phyloP scores from a whole-genome alignment of 2,329 filamentous ascomycete species.

The Parafenestella ontariensis region DNA sequence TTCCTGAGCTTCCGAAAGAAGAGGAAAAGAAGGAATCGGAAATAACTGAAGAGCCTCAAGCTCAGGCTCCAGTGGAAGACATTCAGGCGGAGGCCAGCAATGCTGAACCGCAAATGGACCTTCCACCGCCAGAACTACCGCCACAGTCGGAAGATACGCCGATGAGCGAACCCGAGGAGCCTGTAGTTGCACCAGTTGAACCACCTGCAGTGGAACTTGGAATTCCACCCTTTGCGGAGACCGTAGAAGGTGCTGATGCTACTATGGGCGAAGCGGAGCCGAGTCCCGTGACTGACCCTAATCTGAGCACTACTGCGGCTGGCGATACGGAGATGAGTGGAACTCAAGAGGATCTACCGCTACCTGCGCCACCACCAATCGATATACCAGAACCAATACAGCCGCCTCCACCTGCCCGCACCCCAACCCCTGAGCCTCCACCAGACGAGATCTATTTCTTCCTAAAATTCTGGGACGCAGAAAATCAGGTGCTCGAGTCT shows the following conservation, averaged over 20 bases:
- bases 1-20: slow-evolving; percentile 39
- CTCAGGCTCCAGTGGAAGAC: background rate
- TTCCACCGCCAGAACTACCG: slow-evolving; percentile 10
- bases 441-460: slow-evolving; percentile 51
- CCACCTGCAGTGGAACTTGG: slow-evolving; percentile 9
- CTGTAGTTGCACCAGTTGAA: slow-evolving; percentile 5
- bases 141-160: slow-evolving; percentile 43
- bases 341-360: slow-evolving; percentile 39
- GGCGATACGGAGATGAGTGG: slow-evolving; percentile 48
- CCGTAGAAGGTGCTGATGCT: slow-evolving; percentile 21
- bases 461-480: slow-evolving; percentile 49
- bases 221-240: background rate
- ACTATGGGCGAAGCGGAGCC: slow-evolving; percentile 34
- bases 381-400: slow-evolving; percentile 24
- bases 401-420: slow-evolving; percentile 27
- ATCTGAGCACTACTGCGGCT: slow-evolving; percentile 16
- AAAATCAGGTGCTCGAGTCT: slow-evolving; percentile 43
- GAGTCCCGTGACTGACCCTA: slow-evolving; percentile 20
- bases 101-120: slow-evolving; percentile 3
- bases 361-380: slow-evolving; percentile 30
- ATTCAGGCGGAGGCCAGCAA: slow-evolving; percentile 4
- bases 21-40: slow-evolving; percentile 8
- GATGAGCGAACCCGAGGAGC: slow-evolving; percentile 49
- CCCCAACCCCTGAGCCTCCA: slow-evolving; percentile 28
- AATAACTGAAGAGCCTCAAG: background rate